Percentiles rank a stretch among this genome's conserved stretches.
Evolutionary conservation across 306 rosid genomes (phyloP).

Genomic region (Ammopiptanthus mongolicus): DNA sequence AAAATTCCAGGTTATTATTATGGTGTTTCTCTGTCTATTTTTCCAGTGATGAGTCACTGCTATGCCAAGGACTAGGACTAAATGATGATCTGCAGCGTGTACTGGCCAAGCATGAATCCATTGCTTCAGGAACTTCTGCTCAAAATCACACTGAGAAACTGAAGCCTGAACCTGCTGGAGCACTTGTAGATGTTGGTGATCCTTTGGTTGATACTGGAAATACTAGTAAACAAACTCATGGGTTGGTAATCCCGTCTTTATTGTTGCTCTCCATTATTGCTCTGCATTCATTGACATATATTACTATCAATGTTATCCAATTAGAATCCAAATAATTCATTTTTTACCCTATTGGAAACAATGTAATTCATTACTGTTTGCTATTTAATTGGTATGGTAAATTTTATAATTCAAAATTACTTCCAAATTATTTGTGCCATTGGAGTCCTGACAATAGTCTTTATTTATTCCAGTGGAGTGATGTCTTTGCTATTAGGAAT

Average conservation of each 20-base stretch:
- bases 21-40: neutral
- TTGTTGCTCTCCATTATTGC: neutral
- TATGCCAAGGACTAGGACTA: conserved; percentile 86
- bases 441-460: neutral
- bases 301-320: neutral
- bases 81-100: conserved; percentile 97
- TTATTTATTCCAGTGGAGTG: conserved; percentile 1
- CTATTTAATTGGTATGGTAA: conserved; percentile 6
- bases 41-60: conserved; percentile 88
- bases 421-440: conserved; percentile 14
- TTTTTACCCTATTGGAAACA: neutral
- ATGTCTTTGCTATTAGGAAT: conserved; percentile 10
- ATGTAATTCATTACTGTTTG: neutral
- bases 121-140: conserved; percentile 69
- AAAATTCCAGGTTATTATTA: neutral
- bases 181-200: conserved; percentile 51
- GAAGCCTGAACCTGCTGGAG: conserved; percentile 47
- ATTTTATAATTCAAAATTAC: conserved; percentile 1
- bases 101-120: conserved; percentile 83
- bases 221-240: conserved; percentile 47
- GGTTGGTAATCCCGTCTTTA: conserved; percentile 42
- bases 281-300: conserved; percentile 19
- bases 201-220: conserved; percentile 85
- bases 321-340: neutral
- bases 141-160: conserved; percentile 42